Evolutionary conservation across 805 yeast genomes (phyloP).

Genomic region (Metschnikowia continentalis): DNA sequence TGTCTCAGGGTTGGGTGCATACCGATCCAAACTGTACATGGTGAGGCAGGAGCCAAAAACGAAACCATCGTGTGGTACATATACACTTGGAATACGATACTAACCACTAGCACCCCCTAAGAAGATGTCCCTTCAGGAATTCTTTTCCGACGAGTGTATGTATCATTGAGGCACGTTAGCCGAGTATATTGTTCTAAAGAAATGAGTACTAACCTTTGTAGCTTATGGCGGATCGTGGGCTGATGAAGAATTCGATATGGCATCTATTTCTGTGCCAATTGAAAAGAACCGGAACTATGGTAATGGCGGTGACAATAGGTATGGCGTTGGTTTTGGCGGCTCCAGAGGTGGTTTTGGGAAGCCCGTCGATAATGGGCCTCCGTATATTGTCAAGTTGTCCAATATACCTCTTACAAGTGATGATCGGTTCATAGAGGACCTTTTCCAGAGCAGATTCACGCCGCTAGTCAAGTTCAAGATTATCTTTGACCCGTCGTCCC

Average conservation of each 20-base stretch:
- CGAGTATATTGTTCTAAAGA: not conserved
- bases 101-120: constrained; percentile 36
- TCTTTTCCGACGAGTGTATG: constrained; percentile 44
- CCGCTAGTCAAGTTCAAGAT: constrained; percentile 56
- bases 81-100: not conserved
- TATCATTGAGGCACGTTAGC: constrained; percentile 10
- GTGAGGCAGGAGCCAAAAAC: too few relatives aligned
- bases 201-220: constrained; percentile 19
- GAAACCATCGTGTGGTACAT: too few relatives aligned
- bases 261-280: constrained; percentile 44
- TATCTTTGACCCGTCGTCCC: constrained; percentile 47
- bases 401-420: constrained; percentile 56
- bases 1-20: not conserved
- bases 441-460: constrained; percentile 61
- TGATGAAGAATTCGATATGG: constrained; percentile 42
- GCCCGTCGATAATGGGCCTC: constrained; percentile 40
- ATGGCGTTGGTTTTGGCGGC: constrained; percentile 7
- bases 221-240: constrained; percentile 48
- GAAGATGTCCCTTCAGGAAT: constrained; percentile 45
- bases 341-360: constrained; percentile 7
- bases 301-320: constrained; percentile 8
- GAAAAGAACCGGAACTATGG: constrained; percentile 31
- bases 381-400: constrained; percentile 60
- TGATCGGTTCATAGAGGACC: constrained; percentile 49
- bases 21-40: not conserved